Percentiles rank a stretch among this genome's conserved stretches.
These are phyloP conservation scores for Cryphonectria japonica DNA, from an alignment of 2,329 filamentous ascomycete genomes.

Conservation along the genomic window DNA sequence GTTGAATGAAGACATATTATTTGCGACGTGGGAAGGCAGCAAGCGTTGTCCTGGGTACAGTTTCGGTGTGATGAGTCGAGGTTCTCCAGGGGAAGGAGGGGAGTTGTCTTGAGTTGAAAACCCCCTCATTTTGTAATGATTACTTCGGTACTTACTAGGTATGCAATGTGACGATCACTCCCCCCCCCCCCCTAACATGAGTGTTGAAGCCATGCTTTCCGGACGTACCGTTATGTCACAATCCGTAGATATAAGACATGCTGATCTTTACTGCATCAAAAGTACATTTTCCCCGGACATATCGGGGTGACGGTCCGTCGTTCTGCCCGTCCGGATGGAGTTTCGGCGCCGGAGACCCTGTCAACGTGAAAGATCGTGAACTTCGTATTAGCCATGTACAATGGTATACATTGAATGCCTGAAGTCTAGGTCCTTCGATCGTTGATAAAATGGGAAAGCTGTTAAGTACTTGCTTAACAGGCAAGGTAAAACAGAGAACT, in stretches of 20 bases:
- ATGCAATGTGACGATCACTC: too few species aligned
- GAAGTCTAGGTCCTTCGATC: too few species aligned
- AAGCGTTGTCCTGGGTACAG: too few species aligned
- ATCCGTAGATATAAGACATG: not conserved
- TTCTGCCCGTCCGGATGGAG: not conserved
- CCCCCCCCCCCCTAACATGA: not conserved
- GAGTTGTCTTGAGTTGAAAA: not conserved
- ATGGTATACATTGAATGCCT: not conserved
- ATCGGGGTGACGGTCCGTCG: not conserved
- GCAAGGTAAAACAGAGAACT: too few species aligned
- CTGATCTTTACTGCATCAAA: not conserved
- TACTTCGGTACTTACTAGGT: not conserved
- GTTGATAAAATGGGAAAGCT: too few species aligned
- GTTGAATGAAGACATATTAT: slow-evolving; percentile 12
- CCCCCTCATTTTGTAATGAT: not conserved
- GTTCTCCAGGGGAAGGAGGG: not conserved
- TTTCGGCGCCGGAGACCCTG: not conserved
- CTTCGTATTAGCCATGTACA: not conserved
- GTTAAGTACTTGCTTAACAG: too few species aligned
- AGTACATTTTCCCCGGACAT: not conserved
- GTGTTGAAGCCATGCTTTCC: not conserved
- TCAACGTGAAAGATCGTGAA: not conserved
- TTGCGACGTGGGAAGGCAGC: too few species aligned
- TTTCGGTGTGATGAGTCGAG: not conserved
- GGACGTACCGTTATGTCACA: not conserved